Evolutionary conservation across 2,329 filamentous ascomycete species (phyloP).

Genomic region (Venturia asperata): DNA sequence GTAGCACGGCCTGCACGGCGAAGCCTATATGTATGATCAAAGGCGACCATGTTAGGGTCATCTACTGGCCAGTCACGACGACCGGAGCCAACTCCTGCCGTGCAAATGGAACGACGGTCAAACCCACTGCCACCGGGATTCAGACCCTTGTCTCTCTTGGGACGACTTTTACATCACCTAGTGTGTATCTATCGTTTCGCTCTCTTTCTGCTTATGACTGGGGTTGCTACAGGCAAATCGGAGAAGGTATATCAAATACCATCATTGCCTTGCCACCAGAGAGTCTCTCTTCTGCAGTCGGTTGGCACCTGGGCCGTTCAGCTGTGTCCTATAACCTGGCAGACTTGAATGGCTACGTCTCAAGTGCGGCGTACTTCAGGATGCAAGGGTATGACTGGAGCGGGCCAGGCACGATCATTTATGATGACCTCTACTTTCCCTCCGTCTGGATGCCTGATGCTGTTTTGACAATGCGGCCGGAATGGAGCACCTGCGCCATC

Average conservation of each 20-base stretch:
- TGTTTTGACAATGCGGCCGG: not conserved
- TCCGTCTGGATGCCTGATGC: slow-evolving; percentile 10
- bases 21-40: not conserved
- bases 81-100: slow-evolving; percentile 11
- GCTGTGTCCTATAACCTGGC: slow-evolving; percentile 4
- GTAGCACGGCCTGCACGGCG: not conserved
- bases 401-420: not conserved
- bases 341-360: slow-evolving; percentile 14
- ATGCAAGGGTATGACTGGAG: slow-evolving; percentile 10
- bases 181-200: slow-evolving; percentile 7
- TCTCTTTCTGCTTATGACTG: slow-evolving; percentile 13
- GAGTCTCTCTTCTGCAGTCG: slow-evolving; percentile 3
- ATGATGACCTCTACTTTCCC: slow-evolving; percentile 7
- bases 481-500: not conserved
- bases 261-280: not conserved
- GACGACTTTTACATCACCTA: slow-evolving; percentile 6
- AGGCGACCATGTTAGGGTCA: slow-evolving; percentile 10
- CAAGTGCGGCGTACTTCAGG: slow-evolving; percentile 8
- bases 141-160: not conserved
- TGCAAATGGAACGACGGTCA: slow-evolving; percentile 5
- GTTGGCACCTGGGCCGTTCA: slow-evolving; percentile 8
- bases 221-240: slow-evolving; percentile 10
- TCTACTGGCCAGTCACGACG: slow-evolving; percentile 13
- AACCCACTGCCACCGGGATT: not conserved
- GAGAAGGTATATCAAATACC: slow-evolving; percentile 8